Evolutionary conservation across 148 eudicot species (phyloP), one percentile per base, ranked within the genome.

Genomic region (Tetragonia tetragonoides): DNA sequence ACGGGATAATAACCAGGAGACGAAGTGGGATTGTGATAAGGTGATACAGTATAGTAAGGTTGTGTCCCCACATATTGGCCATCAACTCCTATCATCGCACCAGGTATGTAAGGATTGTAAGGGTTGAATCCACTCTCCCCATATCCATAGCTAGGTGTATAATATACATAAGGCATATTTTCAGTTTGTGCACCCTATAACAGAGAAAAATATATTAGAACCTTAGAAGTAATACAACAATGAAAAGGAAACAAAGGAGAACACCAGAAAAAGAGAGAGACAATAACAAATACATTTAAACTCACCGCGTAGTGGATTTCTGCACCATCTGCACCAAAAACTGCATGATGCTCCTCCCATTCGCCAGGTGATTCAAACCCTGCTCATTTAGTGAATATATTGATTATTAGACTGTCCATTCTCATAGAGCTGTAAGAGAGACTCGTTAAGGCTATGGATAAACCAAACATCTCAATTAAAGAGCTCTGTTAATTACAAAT

Each of bases 91-190:
- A 95, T 68, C 88, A 91, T 77, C 47, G 99, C 99, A 73, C 97
- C 99, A 61, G 99, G 99, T 81, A 95, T 95, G 74, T 87, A 95
- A 75, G 99, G 99, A 81, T 95, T 95, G 86, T 95, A 95, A 16
- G 99, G 98, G 83, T 95, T 95, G 68, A 87, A 93, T 39, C 91
- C 89, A 64, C 97, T 86, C 81, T 93, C 92, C 74, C 87, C 86
- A 84, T 89, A 89, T 73, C 91, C 99, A 87, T 90, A 95, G 84
- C 84, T 84, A 81, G 99, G 92, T 17, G 92, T 77, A 86, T 88
- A 93, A 88, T 90, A 95, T 74, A 93, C 80, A 82, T 88, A 95
- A 9, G 97, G 97, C 78, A 84, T 42, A 84, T 65, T 87, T 78
- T 95, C 99, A 77, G 88, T 81, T 86, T 90, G 91, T 40, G 82